Evolutionary conservation across 495 filamentous ascomycete genomes (phyloP), one percentile per base, ranked within the genome.

Genomic region (Pseudotulostoma volvatum): DNA sequence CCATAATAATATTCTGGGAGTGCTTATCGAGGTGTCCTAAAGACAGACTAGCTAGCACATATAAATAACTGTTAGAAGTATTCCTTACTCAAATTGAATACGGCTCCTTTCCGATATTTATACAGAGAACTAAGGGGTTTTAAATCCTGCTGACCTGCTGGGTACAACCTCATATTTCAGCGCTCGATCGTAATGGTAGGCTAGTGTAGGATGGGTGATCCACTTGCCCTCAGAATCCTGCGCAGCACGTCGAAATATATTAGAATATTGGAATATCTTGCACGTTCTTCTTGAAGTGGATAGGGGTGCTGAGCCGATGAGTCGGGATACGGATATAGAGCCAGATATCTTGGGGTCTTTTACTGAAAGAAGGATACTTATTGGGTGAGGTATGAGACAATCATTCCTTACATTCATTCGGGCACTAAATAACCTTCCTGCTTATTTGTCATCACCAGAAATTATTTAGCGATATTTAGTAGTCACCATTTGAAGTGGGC

Each of bases 191-290:
- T 16, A 30, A 9, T 7, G 18, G 11, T 5, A 11, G 5, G 23
- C 23, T 28, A 5, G 23, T 11, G 11, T 28, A 5, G 23, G 23
- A 11, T 28, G 5, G 11, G 5, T 28, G 23, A 28, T 11, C 23
- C 23, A 28, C 5, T 28, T 34, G 9, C 35, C 39, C 11, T 3
- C 19, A 13, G 18, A 1, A 41, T 48, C 34, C 17, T 34, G 11
- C 1, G 9, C n/a, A 15, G 44, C 33, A 3, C 37, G 16, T 36
- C 37, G 33, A 9, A 47, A 37, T 23, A 41, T 25, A 13, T 36
- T 38, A 25, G 9, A 47, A 37, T 23, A 41, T 25, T 25, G 39
- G 39, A 23, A 34, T 34, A 7, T 41, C 28, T 9, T 40, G n/a
- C 3, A 33, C 25, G 9, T 13, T 33, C 17, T 40, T 18, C 25